Percentiles rank a stretch among this genome's conserved stretches.
Evolutionary conservation across 1,284 basidiomycete genomes (phyloP).

Genomic region (Trichosporon asahii): DNA sequence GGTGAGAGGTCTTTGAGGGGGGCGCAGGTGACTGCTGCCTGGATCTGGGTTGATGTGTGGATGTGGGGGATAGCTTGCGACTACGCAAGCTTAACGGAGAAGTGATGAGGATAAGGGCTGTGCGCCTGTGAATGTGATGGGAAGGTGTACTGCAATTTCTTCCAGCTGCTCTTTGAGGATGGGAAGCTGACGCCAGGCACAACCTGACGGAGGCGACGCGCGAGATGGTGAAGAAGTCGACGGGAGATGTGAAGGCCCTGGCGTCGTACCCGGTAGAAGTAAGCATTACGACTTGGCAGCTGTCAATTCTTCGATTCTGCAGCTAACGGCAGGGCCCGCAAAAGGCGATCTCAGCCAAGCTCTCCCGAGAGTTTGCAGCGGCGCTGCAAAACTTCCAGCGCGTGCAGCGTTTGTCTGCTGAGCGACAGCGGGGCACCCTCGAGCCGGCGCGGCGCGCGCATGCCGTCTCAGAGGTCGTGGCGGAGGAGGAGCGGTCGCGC

Average conservation of each 20-base stretch:
- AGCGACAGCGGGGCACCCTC: constrained; percentile 77
- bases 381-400: constrained; percentile 87
- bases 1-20: neutral
- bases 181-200: constrained; percentile 43
- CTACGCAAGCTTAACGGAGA: too few species aligned
- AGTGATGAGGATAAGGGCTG: too few species aligned
- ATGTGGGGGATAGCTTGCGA: too few species aligned
- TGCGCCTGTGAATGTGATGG: neutral
- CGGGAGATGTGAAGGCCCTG: constrained; percentile 84
- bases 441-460: constrained; percentile 57
- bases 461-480: constrained; percentile 33
- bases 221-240: constrained; percentile 88
- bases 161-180: neutral
- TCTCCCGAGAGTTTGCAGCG: constrained; percentile 85
- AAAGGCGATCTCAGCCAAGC: constrained; percentile 68
- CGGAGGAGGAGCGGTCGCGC: constrained; percentile 30
- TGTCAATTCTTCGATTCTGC: too few species aligned
- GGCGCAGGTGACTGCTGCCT: too few species aligned
- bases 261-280: constrained; percentile 61
- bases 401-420: constrained; percentile 83
- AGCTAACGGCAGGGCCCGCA: constrained; percentile 33
- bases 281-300: too few species aligned
- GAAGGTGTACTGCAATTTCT: too few species aligned
- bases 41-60: too few species aligned
- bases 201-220: constrained; percentile 92